Conservation (phyloP, 805 yeast species). For the Yarrowia keelungensis region DNA sequence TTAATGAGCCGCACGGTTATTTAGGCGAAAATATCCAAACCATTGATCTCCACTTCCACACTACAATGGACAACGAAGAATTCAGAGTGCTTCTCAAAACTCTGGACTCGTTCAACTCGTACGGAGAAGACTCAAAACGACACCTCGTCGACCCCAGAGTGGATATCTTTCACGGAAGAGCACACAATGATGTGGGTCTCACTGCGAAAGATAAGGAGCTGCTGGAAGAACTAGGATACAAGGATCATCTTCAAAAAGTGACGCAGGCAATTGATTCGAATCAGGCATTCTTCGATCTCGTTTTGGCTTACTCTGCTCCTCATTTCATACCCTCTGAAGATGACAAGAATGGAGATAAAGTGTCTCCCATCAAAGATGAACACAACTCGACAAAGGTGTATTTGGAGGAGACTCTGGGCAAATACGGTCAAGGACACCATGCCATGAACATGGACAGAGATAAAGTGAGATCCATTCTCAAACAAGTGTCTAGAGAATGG, state of each 20-base stretch:
- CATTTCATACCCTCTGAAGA: constrained; percentile 16
- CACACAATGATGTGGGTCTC: constrained; percentile 9
- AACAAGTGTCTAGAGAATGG: constrained; percentile 87
- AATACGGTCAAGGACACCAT: not conserved
- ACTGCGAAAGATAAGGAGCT: constrained; percentile 2
- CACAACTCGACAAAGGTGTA: constrained; percentile 28
- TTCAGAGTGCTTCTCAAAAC: constrained; percentile 29
- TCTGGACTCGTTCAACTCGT: constrained; percentile 30
- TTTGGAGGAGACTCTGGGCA: constrained; percentile 4
- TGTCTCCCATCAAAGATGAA: not conserved
- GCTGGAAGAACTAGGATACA: constrained; percentile 8
- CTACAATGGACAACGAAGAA: constrained; percentile 34
- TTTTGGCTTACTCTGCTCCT: constrained; percentile 22
- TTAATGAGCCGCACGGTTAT: not conserved
- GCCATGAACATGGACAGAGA: constrained; percentile 57
- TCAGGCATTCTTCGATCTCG: constrained; percentile 22
- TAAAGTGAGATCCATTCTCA: constrained; percentile 62
- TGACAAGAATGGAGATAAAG: not conserved
- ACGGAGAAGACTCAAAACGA: constrained; percentile 29
- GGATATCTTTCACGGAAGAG: constrained; percentile 9
- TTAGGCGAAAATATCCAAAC: too few species aligned
- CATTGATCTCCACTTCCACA: not conserved
- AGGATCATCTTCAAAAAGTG: constrained; percentile 11
- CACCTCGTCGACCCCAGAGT: constrained; percentile 33
- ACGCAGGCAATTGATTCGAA: constrained; percentile 21